Base-by-base conservation (phyloP, 2,329 filamentous ascomycete species). In the Harringtonia lauricola region DNA sequence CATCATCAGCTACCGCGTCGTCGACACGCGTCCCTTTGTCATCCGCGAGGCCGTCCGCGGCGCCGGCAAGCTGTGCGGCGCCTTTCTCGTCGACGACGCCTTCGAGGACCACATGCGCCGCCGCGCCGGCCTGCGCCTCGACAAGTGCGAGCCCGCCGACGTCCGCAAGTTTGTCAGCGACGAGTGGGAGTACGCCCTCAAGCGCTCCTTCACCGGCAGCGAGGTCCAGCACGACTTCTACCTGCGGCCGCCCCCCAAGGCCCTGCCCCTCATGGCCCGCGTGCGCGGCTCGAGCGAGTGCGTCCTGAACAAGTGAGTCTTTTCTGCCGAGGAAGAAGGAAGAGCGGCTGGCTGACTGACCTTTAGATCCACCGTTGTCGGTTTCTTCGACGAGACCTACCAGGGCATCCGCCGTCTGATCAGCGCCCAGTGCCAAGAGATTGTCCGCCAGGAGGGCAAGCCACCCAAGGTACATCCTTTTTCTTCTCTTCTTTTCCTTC, bases 1-100 rank as follows among this genome's bases (percentile, higher is more conserved):
- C 53, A 57, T 75, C 15, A 73, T 75, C 44, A 69, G 67, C 7
- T 75, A 76, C 49, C 64, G 66, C 42, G 64, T 76, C 36, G 41
- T 34, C 18, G 29, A 26, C 17, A n/a, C 35, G 13, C 12, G 19
- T 4, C 40, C 45, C 12, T 55, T 73, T 4, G 61, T 68, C 46
- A 59, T 75, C n/a, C 60, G 64, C 42, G 71, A 74, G 54, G 65
- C 69, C 13, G 66, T 65, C 4, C 64, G 65, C 22, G 70, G 70
- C 2, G 68, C 65, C 6, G 70, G 71, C 9, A 68, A 64, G 2
- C 62, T 67, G 45, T 74, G 67, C 45, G 71, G 71, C 21, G 70
- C 67, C 3, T 64, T 67, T 1, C 66, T 69, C 49, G 58, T 75
- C 44, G 71, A 73, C 47, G 60, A 65, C 52, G 58, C 67, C 17